Evolutionary conservation across 495 filamentous ascomycete genomes (phyloP).

Genomic region (Rhizodiscina lignyota): DNA sequence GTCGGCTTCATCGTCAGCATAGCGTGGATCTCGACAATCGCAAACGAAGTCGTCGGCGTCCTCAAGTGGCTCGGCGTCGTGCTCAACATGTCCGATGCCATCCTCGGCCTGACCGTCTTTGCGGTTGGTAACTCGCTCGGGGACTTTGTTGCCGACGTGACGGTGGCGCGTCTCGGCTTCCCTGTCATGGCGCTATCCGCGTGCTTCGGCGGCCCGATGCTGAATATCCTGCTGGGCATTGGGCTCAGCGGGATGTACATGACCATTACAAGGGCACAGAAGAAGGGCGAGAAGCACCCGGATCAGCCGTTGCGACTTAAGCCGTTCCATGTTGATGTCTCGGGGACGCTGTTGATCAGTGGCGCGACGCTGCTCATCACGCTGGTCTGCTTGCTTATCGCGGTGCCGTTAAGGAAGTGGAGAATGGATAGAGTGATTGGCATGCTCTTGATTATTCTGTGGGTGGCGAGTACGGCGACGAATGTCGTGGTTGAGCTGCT

Average conservation of each 20-base stretch:
- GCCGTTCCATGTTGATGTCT: constrained; percentile 64
- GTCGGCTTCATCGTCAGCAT: constrained; percentile 84
- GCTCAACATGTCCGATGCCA: constrained; percentile 83
- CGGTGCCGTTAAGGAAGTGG: constrained; percentile 80
- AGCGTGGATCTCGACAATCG: constrained; percentile 91
- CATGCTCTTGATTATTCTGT: constrained; percentile 65
- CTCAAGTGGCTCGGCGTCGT: constrained; percentile 91
- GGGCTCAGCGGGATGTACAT: constrained; percentile 80
- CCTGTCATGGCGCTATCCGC: constrained; percentile 94
- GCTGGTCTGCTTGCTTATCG: constrained; percentile 57
- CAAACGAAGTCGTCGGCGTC: constrained; percentile 88
- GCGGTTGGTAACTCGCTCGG: constrained; percentile 92
- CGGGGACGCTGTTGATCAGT: constrained; percentile 66
- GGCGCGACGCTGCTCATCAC: constrained; percentile 68
- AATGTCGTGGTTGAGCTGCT: constrained; percentile 70
- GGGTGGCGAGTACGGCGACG: constrained; percentile 63
- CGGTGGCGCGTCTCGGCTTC: constrained; percentile 80
- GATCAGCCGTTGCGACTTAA: constrained; percentile 26
- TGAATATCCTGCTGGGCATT: constrained; percentile 92
- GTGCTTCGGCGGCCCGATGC: constrained; percentile 93
- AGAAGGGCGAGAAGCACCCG: constrained; percentile 40
- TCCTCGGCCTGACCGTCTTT: constrained; percentile 90
- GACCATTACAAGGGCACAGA: constrained; percentile 42
- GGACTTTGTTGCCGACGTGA: constrained; percentile 88
- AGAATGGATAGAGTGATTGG: constrained; percentile 74